A percentile compares a stretch with the other conserved stretches of the same genome.
phyloP scores from a whole-genome alignment of 1,139 yeast genomes.

The Magnusiomyces tetraspermus region DNA sequence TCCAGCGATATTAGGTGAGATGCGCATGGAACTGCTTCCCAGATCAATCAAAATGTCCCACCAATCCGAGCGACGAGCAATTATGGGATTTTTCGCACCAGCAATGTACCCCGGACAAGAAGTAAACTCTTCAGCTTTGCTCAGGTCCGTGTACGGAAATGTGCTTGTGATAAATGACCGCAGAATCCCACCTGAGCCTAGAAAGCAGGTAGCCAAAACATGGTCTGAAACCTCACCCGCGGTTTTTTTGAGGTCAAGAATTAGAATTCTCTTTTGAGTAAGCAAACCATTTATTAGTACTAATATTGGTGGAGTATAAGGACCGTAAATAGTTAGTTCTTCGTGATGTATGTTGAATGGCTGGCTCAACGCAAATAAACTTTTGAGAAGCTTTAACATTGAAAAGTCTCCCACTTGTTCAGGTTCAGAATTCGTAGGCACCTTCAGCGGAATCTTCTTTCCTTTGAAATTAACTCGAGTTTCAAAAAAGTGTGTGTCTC shows the following conservation, averaged over 20 bases:
- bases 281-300: constrained; percentile 48
- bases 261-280: constrained; percentile 47
- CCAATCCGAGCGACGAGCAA: constrained; percentile 45
- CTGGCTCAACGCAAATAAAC: constrained; percentile 19
- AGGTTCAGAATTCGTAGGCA: constrained; percentile 30
- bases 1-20: constrained; percentile 25
- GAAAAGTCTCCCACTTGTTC: constrained; percentile 31
- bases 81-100: constrained; percentile 60
- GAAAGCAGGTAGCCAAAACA: constrained; percentile 44
- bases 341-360: constrained; percentile 27
- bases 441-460: constrained; percentile 30
- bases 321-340: constrained; percentile 42
- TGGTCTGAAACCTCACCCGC: constrained; percentile 49
- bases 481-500: constrained; percentile 31
- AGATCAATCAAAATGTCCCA: constrained; percentile 56
- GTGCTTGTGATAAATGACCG: constrained; percentile 41
- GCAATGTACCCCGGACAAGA: constrained; percentile 50
- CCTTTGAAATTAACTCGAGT: constrained; percentile 26
- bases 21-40: constrained; percentile 40
- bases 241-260: constrained; percentile 47
- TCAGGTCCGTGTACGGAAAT: constrained; percentile 55
- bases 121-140: constrained; percentile 48
- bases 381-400: constrained; percentile 22
- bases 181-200: constrained; percentile 50
- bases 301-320: constrained; percentile 50